These are phyloP conservation scores for Artemisia annua DNA, from an alignment of 129 eudicot species.

Conservation along the genomic window DNA sequence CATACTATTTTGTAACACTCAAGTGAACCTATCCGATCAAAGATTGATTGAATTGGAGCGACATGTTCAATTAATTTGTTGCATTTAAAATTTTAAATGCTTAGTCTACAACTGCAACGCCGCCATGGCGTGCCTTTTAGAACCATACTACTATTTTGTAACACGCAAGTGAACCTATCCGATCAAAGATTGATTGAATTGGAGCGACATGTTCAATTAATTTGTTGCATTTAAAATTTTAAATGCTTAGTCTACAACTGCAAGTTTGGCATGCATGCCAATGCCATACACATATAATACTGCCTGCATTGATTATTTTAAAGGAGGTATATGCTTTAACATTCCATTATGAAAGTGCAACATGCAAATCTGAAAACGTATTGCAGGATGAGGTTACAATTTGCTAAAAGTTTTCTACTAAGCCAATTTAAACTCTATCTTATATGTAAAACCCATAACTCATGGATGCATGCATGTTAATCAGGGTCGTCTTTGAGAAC, in stretches of 20 bases:
- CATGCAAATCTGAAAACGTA: too few relatives aligned
- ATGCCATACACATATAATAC: neutral
- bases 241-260: constrained; percentile 3
- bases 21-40: neutral
- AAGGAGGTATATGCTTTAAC: too few relatives aligned
- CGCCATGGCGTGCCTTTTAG: too few relatives aligned
- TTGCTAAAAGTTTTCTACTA: too few relatives aligned
- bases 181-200: neutral
- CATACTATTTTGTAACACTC: neutral
- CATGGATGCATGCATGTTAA: too few relatives aligned
- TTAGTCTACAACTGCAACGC: constrained; percentile 2
- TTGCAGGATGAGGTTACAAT: too few relatives aligned
- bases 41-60: neutral
- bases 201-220: neutral
- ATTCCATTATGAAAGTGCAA: too few relatives aligned
- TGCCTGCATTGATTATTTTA: too few relatives aligned
- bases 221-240: neutral
- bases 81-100: neutral
- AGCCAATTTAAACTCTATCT: too few relatives aligned
- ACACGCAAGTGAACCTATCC: neutral
- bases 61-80: neutral
- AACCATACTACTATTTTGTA: too few relatives aligned
- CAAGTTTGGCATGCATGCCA: constrained; percentile 13
- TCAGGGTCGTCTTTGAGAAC: too few relatives aligned
- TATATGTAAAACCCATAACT: too few relatives aligned